Base-by-base conservation (phyloP, 495 filamentous ascomycete species). In the Penicillium simplicissimum region DNA sequence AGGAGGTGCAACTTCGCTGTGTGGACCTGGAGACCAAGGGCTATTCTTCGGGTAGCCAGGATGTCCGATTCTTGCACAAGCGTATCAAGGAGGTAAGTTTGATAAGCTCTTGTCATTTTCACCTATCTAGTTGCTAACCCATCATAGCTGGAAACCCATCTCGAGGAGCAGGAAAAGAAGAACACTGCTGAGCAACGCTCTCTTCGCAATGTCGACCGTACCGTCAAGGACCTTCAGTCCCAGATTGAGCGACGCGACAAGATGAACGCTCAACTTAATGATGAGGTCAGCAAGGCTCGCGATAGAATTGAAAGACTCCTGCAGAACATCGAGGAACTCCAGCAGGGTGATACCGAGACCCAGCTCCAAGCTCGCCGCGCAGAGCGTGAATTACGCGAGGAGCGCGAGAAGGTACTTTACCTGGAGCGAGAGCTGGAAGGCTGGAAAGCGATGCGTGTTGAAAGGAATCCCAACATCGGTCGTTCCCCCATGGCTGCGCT, bases 1-100 rank as follows among this genome's bases (percentile, higher is more conserved):
- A 93, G 79, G 95, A 98, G 73, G 79, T 94, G 45, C 95, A 98
- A 74, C 81, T 98, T 28, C 85, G 87, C 61, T 86, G 96, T 48
- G 89, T 98, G 42, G 95, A 98, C 63, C 77, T 98, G 47, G 95
- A 98, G 75, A 98, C 95, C 25, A 98, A 97, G 82, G 91, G 92
- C 54, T 98, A 97, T 74, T 92, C 92, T 28, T 93, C 85, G 58
- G 92, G 90, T 47, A 96, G 92, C 68, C 91, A 97, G 60, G 95
- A 98, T 74, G 91, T 98, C 61, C 87, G 93, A 62, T 98, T 98
- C 81, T 78, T 98, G 71, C 90, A 96, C 77, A 92, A 93, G 65
- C 85, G 95, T 40, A 90, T 98, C 64, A 93, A 97, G 81, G 96
- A 98, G 83, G 94, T 97, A 84, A 82, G 83, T 57, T 17, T 36